Evolutionary conservation across 2,329 filamentous ascomycete species (phyloP).

Genomic region (Leptographium lundbergii): DNA sequence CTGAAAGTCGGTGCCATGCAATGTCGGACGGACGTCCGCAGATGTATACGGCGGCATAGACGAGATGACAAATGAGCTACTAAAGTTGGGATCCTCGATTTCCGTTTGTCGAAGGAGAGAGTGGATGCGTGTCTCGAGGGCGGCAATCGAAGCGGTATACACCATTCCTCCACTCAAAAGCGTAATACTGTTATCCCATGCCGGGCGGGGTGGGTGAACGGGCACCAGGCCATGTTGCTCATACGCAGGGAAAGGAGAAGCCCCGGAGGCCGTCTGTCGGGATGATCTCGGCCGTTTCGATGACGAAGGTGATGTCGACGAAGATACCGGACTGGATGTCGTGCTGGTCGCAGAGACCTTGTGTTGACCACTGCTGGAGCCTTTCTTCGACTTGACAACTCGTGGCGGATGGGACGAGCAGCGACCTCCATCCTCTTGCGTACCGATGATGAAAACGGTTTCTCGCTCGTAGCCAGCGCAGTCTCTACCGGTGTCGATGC

Average conservation of each 20-base stretch:
- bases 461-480: constrained; percentile 52
- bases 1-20: constrained; percentile 24
- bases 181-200: constrained; percentile 35
- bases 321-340: not conserved
- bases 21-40: constrained; percentile 23
- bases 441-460: constrained; percentile 52
- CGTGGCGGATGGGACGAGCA: constrained; percentile 44
- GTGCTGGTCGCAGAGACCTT: not conserved
- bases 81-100: constrained; percentile 7
- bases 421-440: constrained; percentile 37
- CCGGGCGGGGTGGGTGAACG: constrained; percentile 30
- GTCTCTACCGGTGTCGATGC: constrained; percentile 39
- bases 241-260: not conserved
- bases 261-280: not conserved
- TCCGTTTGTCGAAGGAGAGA: constrained; percentile 17
- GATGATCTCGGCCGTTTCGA: not conserved
- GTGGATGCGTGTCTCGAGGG: constrained; percentile 30
- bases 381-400: constrained; percentile 27
- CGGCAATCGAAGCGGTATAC: constrained; percentile 29
- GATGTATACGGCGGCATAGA: constrained; percentile 26
- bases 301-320: not conserved
- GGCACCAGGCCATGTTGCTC: constrained; percentile 11
- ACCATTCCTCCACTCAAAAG: constrained; percentile 25
- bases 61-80: constrained; percentile 20
- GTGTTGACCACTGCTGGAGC: constrained; percentile 1